Conservation (phyloP, 108 stramenopile species). For the Fragilariopsis cylindrus region DNA sequence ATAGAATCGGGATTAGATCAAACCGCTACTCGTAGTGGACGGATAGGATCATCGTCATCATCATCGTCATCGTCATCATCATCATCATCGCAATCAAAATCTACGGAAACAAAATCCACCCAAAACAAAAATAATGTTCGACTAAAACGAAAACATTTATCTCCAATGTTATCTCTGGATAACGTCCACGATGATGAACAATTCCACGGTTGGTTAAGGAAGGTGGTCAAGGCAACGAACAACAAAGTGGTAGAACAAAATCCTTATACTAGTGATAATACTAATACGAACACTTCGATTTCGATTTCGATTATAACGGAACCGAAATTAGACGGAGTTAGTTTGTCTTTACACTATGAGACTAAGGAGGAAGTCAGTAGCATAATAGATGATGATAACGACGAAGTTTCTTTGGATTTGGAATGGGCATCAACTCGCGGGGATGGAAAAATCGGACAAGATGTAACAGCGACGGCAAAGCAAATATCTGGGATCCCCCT, state of each 20-base stretch:
- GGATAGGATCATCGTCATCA: slow-evolving; percentile 52
- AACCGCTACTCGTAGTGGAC: slow-evolving; percentile 71
- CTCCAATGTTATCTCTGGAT: slow-evolving; percentile 79
- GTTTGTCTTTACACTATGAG: slow-evolving; percentile 81
- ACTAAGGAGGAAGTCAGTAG: not conserved
- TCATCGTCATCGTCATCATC: not conserved
- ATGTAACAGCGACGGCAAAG: slow-evolving; percentile 63
- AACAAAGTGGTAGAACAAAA: not conserved
- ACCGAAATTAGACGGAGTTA: slow-evolving; percentile 94
- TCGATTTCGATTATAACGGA: slow-evolving; percentile 74
- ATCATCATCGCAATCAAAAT: not conserved
- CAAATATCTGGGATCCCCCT: slow-evolving; percentile 20
- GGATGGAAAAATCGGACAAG: slow-evolving; percentile 81
- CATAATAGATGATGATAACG: not conserved
- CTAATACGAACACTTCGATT: not conserved
- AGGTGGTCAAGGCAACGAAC: slow-evolving; percentile 44
- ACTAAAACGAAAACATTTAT: slow-evolving; percentile 57
- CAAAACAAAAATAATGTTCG: slow-evolving; percentile 12
- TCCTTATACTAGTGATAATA: not conserved
- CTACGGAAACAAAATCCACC: not conserved
- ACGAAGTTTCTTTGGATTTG: slow-evolving; percentile 35
- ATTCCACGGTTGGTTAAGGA: slow-evolving; percentile 63
- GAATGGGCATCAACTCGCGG: slow-evolving; percentile 91
- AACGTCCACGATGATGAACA: slow-evolving; percentile 66
- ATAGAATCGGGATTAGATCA: slow-evolving; percentile 60